These are phyloP conservation scores for Ichthyophonus hoferi DNA, from an alignment of 208 protist species.

Conservation along the genomic window DNA sequence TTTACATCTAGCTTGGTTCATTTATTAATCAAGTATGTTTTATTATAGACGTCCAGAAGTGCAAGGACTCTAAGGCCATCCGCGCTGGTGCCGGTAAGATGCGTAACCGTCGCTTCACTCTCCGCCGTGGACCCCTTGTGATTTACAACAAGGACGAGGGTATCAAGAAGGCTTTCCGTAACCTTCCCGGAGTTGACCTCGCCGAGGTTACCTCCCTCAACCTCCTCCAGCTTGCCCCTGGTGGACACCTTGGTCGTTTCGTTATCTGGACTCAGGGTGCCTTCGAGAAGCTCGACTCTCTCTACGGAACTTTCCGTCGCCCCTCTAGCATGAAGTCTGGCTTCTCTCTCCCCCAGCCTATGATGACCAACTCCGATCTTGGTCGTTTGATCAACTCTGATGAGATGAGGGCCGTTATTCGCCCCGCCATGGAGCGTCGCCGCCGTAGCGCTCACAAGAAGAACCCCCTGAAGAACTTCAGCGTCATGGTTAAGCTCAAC, in stretches of 20 bases:
- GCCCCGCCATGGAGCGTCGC: not conserved
- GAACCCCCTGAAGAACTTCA: slow-evolving; percentile 70
- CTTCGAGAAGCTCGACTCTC: slow-evolving; percentile 89
- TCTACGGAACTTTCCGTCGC: slow-evolving; percentile 85
- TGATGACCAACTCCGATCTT: slow-evolving; percentile 78
- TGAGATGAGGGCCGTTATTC: slow-evolving; percentile 68
- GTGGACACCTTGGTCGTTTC: slow-evolving; percentile 97
- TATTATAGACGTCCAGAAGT: slow-evolving; percentile 90
- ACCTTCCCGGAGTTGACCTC: slow-evolving; percentile 92
- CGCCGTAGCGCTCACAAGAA: slow-evolving; percentile 40
- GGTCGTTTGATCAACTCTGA: slow-evolving; percentile 76
- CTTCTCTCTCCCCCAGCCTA: slow-evolving; percentile 65
- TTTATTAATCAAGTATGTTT: no score
- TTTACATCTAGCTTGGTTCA: not conserved
- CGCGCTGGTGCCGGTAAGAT: slow-evolving; percentile 91
- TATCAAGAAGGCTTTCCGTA: slow-evolving; percentile 76
- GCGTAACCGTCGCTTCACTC: slow-evolving; percentile 87
- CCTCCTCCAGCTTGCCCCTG: slow-evolving; percentile 96
- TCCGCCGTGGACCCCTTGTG: slow-evolving; percentile 88
- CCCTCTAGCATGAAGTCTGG: slow-evolving; percentile 74
- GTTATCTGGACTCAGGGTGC: slow-evolving; percentile 96
- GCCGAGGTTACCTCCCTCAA: slow-evolving; percentile 85
- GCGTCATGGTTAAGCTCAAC: slow-evolving; percentile 72
- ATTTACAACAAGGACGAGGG: slow-evolving; percentile 82
- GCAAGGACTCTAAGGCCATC: slow-evolving; percentile 76